Percentiles rank a stretch among this genome's conserved stretches.
phyloP scores from a whole-genome alignment of 768 basidiomycete species.

The Fibroporia radiculosa region DNA sequence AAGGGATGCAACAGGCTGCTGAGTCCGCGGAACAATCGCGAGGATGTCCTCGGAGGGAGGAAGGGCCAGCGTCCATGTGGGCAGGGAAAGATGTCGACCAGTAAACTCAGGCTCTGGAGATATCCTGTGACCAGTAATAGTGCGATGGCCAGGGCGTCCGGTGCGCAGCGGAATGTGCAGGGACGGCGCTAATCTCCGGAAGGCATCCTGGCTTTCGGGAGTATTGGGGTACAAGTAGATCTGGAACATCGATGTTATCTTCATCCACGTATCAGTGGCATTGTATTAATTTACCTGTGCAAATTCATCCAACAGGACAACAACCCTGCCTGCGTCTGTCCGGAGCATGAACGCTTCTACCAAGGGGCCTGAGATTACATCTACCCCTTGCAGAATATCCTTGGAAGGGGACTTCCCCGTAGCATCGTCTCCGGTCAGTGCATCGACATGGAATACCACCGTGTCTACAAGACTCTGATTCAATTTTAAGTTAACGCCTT shows the following conservation, averaged over 20 bases:
- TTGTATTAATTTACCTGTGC: conserved; percentile 44
- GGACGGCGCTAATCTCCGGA: conserved; percentile 35
- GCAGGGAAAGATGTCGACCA: conserved; percentile 41
- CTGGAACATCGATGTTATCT: conserved; percentile 24
- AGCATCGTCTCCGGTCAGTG: conserved; percentile 65
- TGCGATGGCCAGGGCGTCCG: conserved; percentile 31
- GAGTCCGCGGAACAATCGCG: conserved; percentile 36
- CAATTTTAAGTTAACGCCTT: conserved; percentile 1
- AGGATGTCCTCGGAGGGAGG: conserved; percentile 50
- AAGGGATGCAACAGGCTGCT: conserved; percentile 60
- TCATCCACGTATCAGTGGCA: not conserved
- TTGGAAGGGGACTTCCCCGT: conserved; percentile 12
- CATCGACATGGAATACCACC: conserved; percentile 69
- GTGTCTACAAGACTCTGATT: conserved; percentile 56
- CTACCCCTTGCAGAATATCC: conserved; percentile 47
- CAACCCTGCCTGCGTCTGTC: conserved; percentile 32
- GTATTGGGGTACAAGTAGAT: conserved; percentile 64
- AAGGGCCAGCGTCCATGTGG: conserved; percentile 61
- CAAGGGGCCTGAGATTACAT: conserved; percentile 51
- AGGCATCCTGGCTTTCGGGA: conserved; percentile 31
- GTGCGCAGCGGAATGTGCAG: conserved; percentile 54
- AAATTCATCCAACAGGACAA: conserved; percentile 69
- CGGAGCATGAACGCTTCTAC: conserved; percentile 53
- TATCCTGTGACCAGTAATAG: conserved; percentile 53
- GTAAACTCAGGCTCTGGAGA: conserved; percentile 34